Conservation (phyloP, 306 rosid species). For the Cicer cuneatum region DNA sequence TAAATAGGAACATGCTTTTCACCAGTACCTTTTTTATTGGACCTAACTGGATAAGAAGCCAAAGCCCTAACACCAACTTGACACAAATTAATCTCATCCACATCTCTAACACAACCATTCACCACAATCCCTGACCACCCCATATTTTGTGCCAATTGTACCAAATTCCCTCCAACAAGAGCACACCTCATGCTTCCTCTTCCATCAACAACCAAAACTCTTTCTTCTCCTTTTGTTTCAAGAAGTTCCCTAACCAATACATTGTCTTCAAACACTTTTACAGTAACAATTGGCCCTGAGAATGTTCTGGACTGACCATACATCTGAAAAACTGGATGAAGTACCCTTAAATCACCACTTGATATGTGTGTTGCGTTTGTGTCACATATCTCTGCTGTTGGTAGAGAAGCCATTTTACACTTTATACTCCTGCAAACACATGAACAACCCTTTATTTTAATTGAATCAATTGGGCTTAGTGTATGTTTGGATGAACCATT, state of each 20-base stretch:
- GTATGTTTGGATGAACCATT: no score
- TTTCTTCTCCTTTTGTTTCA: slow-evolving; percentile 67
- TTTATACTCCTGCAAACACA: slow-evolving; percentile 29
- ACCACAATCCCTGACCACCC: slow-evolving; percentile 87
- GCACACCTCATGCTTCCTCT: slow-evolving; percentile 61
- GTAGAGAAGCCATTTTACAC: slow-evolving; percentile 36
- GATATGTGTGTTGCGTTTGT: slow-evolving; percentile 44
- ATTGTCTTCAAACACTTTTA: slow-evolving; percentile 83
- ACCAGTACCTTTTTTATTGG: slow-evolving; percentile 61
- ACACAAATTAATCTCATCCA: slow-evolving; percentile 79
- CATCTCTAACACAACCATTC: slow-evolving; percentile 87
- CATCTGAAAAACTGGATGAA: slow-evolving; percentile 56
- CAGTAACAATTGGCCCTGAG: slow-evolving; percentile 63
- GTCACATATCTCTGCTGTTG: slow-evolving; percentile 57
- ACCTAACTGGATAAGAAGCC: slow-evolving; percentile 69
- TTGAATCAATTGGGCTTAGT: background rate
- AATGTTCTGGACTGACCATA: slow-evolving; percentile 64
- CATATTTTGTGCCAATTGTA: slow-evolving; percentile 48
- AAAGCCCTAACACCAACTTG: slow-evolving; percentile 78
- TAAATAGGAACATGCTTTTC: slow-evolving; percentile 61
- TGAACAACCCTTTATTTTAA: background rate
- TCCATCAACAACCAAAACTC: slow-evolving; percentile 57
- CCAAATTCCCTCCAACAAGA: slow-evolving; percentile 56
- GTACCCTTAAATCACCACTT: slow-evolving; percentile 51
- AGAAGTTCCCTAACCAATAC: slow-evolving; percentile 68